phyloP scores from a whole-genome alignment of 2,329 filamentous ascomycete species.

The Coniochaeta sp. region DNA sequence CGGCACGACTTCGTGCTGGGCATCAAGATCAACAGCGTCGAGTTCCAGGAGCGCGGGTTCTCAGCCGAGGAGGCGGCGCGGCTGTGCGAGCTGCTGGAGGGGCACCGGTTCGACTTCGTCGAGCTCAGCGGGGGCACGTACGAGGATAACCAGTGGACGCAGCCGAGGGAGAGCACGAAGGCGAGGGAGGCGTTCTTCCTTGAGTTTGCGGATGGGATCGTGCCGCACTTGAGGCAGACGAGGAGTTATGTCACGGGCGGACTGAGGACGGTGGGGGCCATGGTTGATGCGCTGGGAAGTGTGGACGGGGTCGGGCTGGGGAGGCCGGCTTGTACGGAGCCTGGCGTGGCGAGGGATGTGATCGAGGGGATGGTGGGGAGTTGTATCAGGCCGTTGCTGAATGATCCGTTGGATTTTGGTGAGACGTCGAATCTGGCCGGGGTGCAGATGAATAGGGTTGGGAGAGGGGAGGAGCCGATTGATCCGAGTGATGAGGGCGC shows the following conservation, averaged over 20 bases:
- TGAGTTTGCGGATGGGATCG: constrained; percentile 45
- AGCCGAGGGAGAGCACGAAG: constrained; percentile 39
- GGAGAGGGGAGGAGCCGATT: not conserved
- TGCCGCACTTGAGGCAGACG: constrained; percentile 37
- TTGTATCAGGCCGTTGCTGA: not conserved
- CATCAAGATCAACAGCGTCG: constrained; percentile 54
- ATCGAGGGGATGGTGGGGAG: not conserved
- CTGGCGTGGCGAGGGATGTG: not conserved
- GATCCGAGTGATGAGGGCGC: not conserved
- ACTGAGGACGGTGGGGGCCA: constrained; percentile 40
- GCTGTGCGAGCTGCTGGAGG: constrained; percentile 40
- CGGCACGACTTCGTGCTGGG: constrained; percentile 34
- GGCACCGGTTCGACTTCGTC: constrained; percentile 46
- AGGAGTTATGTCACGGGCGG: constrained; percentile 45
- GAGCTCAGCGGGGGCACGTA: constrained; percentile 55
- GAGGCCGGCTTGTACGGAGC: constrained; percentile 44
- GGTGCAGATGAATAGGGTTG: not conserved
- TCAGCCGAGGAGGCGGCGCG: constrained; percentile 40
- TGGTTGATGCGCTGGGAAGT: constrained; percentile 42
- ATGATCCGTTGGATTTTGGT: not conserved
- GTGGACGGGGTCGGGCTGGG: constrained; percentile 51
- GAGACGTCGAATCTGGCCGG: not conserved
- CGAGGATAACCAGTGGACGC: constrained; percentile 41
- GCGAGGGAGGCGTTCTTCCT: constrained; percentile 51
- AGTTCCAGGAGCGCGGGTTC: constrained; percentile 46